These are phyloP conservation scores for Punica granatum DNA, from an alignment of 345 rosid genomes.

Conservation along the genomic window DNA sequence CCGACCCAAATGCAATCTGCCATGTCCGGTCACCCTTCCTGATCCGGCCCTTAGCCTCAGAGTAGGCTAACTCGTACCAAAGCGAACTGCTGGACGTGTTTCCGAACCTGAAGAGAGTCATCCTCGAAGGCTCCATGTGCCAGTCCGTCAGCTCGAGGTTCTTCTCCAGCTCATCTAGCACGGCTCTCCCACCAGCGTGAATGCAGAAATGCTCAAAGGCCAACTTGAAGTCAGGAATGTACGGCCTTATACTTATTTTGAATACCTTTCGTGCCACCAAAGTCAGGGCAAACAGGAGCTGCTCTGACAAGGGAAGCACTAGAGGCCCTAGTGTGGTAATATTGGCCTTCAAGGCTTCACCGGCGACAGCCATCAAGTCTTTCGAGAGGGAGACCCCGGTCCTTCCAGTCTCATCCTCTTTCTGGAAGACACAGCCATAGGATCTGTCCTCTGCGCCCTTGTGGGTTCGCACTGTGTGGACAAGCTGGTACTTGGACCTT, in stretches of 20 bases:
- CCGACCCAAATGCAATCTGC: conserved; percentile 97
- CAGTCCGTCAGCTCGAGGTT: conserved; percentile 58
- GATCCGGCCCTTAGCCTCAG: conserved; percentile 83
- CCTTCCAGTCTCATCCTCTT: conserved; percentile 50
- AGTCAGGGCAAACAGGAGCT: conserved; percentile 60
- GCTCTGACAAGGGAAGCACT: conserved; percentile 90
- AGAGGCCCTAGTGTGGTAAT: conserved; percentile 87
- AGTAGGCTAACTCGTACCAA: conserved; percentile 84
- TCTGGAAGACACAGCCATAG: conserved; percentile 70
- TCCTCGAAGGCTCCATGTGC: conserved; percentile 97
- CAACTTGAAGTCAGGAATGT: conserved; percentile 76
- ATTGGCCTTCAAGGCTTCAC: conserved; percentile 87
- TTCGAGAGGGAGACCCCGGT: conserved; percentile 84
- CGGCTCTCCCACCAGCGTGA: conserved; percentile 89
- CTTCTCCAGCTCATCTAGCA: conserved; percentile 82
- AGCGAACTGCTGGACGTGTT: conserved; percentile 89
- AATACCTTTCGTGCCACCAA: conserved; percentile 63
- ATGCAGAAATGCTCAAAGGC: conserved; percentile 91
- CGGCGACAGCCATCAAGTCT: conserved; percentile 90
- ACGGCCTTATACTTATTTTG: conserved; percentile 63
- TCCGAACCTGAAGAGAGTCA: conserved; percentile 81
- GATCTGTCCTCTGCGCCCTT: conserved; percentile 79
- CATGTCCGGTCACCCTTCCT: conserved; percentile 78
- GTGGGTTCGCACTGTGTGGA: conserved; percentile 92
- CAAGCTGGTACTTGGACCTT: conserved; percentile 77